A percentile compares a stretch with the other conserved stretches of the same genome.
Conservation (phyloP, 805 yeast genomes). For the Wickerhamomyces hampshirensis region DNA sequence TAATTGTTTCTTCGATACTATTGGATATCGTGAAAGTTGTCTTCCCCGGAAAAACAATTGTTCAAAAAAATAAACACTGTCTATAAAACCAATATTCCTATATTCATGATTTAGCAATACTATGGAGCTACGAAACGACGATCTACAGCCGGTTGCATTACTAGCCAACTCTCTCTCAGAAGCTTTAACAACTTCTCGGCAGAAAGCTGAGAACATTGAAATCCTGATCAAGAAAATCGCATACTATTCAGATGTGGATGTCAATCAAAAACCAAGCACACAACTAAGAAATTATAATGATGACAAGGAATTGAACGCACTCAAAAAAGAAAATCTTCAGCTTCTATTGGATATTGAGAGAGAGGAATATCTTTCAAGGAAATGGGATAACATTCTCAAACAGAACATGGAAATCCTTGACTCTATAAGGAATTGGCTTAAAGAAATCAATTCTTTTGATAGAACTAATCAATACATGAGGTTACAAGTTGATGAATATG, state of each 20-base stretch:
- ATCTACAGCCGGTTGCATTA: conserved; percentile 17
- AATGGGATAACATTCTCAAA: conserved; percentile 23
- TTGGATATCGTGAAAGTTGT: too few species aligned
- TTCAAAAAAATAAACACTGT: too few species aligned
- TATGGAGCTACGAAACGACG: conserved; percentile 18
- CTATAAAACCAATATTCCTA: too few species aligned
- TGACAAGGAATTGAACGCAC: conserved; percentile 10
- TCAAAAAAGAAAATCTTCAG: conserved; percentile 24
- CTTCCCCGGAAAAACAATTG: too few species aligned
- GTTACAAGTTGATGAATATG: neutral
- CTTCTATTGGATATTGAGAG: conserved; percentile 28
- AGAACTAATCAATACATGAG: neutral
- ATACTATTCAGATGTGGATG: conserved; percentile 11
- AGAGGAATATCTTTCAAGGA: conserved; percentile 26
- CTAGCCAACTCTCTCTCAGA: conserved; percentile 10
- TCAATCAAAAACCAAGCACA: conserved; percentile 1
- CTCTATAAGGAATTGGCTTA: conserved; percentile 8
- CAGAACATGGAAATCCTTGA: conserved; percentile 27
- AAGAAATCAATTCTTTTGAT: neutral
- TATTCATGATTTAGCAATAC: too few species aligned
- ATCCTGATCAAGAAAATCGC: conserved; percentile 16
- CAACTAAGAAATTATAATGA: conserved; percentile 7
- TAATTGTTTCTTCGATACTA: too few species aligned
- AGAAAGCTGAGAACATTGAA: conserved; percentile 13
- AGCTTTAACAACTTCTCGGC: conserved; percentile 11